phyloP scores from a whole-genome alignment of 2,329 filamentous ascomycete genomes.

The Sporothrix pseudoabietina region DNA sequence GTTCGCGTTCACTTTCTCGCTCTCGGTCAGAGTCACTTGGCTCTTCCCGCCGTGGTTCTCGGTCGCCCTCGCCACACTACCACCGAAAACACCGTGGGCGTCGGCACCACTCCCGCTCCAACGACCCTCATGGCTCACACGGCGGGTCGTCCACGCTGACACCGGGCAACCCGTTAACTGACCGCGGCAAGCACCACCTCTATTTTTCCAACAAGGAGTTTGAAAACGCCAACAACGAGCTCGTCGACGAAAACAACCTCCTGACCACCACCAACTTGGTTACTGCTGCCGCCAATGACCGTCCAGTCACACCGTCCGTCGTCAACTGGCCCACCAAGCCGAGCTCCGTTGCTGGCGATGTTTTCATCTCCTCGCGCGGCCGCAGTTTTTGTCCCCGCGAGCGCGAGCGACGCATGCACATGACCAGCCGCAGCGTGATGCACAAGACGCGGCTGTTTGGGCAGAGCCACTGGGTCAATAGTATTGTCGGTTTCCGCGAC shows the following conservation, averaged over 20 bases:
- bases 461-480: constrained; percentile 57
- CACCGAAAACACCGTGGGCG: neutral
- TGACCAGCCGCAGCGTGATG: constrained; percentile 32
- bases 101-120: neutral
- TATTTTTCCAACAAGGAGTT: constrained; percentile 7
- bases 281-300: neutral
- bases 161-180: neutral
- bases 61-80: neutral
- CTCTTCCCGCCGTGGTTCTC: neutral
- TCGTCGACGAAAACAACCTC: neutral
- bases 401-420: constrained; percentile 24
- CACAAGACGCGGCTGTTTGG: constrained; percentile 60
- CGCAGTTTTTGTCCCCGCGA: constrained; percentile 4
- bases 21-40: neutral
- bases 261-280: neutral
- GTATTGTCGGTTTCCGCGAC: constrained; percentile 31
- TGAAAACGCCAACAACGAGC: neutral
- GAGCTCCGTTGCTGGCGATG: constrained; percentile 10
- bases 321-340: constrained; percentile 16
- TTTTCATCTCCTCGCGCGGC: constrained; percentile 19
- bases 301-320: neutral
- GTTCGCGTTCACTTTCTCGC: neutral
- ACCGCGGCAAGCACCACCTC: constrained; percentile 6
- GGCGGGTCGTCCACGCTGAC: neutral
- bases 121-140: neutral